phyloP scores from a whole-genome alignment of 2,329 filamentous ascomycete species.

The Epichloe elymi region DNA sequence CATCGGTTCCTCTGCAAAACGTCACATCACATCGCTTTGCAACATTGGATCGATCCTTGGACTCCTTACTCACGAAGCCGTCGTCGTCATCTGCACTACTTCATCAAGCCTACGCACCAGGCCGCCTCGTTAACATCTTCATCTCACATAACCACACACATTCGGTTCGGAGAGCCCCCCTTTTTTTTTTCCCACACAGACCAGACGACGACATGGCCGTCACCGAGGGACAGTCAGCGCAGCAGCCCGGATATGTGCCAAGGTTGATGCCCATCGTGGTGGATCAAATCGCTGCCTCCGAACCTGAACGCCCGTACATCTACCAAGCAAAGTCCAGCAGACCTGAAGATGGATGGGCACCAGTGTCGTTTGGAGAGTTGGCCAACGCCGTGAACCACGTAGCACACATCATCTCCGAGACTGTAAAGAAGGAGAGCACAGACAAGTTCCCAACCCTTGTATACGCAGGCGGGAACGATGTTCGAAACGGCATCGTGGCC shows the following conservation, averaged over 20 bases:
- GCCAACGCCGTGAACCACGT: slow-evolving; percentile 19
- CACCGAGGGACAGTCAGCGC: not conserved
- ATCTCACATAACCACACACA: too few species aligned
- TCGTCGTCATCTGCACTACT: not conserved
- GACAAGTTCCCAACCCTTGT: slow-evolving; percentile 20
- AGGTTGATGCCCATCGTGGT: slow-evolving; percentile 11
- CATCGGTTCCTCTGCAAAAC: too few species aligned
- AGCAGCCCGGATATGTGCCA: slow-evolving; percentile 1
- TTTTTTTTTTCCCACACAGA: too few species aligned
- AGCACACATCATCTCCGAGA: slow-evolving; percentile 18
- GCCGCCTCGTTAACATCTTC: too few species aligned
- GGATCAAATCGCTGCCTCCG: slow-evolving; percentile 11
- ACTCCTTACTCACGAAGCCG: too few species aligned
- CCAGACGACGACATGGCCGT: not conserved
- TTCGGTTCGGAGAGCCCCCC: too few species aligned
- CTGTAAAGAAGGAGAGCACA: slow-evolving; percentile 15
- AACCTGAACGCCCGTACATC: slow-evolving; percentile 22
- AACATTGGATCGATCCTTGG: too few species aligned
- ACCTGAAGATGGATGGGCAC: slow-evolving; percentile 15
- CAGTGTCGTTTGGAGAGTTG: slow-evolving; percentile 15
- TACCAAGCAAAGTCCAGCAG: slow-evolving; percentile 20
- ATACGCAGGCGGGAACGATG: slow-evolving; percentile 18
- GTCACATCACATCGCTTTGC: too few species aligned
- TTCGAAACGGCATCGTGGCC: slow-evolving; percentile 8
- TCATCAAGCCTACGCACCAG: too few species aligned